Evolutionary conservation across 352 stramenopile genomes (phyloP).

Genomic region (Discostella stelligera): DNA sequence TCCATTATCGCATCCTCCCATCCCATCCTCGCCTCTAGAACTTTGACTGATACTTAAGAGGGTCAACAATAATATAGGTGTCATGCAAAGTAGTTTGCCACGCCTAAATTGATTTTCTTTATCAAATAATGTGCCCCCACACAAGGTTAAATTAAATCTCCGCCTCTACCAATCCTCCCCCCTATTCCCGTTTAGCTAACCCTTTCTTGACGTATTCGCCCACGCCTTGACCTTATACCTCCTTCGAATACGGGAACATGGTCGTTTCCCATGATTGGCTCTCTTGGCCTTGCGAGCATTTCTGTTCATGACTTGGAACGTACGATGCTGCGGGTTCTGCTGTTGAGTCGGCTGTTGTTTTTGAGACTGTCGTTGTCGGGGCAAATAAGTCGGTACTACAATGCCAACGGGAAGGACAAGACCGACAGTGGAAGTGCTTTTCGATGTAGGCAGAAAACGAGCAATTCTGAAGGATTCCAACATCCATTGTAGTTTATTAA

Average conservation of each 20-base stretch:
- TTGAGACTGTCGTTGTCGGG: background rate
- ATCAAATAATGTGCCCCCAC: background rate
- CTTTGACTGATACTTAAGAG: no score
- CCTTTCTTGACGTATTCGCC: constrained; percentile 42
- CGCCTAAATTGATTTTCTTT: background rate
- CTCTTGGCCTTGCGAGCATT: constrained; percentile 68
- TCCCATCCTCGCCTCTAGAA: no score
- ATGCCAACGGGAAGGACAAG: background rate
- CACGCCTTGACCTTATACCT: constrained; percentile 57
- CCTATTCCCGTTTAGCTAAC: constrained; percentile 6
- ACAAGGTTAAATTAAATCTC: background rate
- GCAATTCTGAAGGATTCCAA: constrained; percentile 39
- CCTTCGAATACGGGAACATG: constrained; percentile 61
- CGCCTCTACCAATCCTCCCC: background rate
- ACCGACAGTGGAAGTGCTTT: background rate
- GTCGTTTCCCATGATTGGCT: constrained; percentile 70
- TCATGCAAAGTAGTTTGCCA: no score
- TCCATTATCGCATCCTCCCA: constrained; percentile 45
- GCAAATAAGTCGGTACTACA: background rate
- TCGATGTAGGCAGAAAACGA: constrained; percentile 3
- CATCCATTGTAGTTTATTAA: constrained; percentile 38
- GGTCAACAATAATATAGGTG: no score
- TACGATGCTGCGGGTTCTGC: constrained; percentile 7
- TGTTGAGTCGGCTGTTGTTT: background rate
- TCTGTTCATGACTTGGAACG: constrained; percentile 65